Evolutionary conservation across 164 flowering plant genomes (phyloP), one percentile per base, ranked within the genome.

Genomic region (Liquidambar formosana): DNA sequence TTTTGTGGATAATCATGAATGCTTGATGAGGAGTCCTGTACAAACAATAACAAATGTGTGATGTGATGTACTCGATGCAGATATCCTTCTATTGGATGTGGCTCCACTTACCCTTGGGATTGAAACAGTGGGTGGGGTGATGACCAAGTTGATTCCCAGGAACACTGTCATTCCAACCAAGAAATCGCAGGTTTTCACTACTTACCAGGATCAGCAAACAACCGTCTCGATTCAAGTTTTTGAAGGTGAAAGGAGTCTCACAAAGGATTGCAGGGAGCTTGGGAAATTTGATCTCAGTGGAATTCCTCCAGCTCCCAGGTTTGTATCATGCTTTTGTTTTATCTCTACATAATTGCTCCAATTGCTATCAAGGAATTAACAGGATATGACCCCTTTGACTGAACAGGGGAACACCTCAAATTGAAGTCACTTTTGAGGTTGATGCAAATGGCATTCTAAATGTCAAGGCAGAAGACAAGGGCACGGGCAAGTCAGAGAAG

Each of bases 171-270:
- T 92, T 73, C 97, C 97, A 43, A 91, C 97, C 71, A 90, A 91
- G 83, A 93, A 91, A 75, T 93, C 98, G 25, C 96, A 93, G 73
- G 94, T 89, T 70, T 93, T 93, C 85, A 88, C 96, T 1, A 93
- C 98, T 23, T 89, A 91, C 78, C 94, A 91, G 79, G 98, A 93
- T 75, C 94, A 91, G 79, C 97, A 93, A 83, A 90, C 96, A n/a
- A 85, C 86, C 0, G 97, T 93, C 68, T 86, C 96, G 57, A 92
- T 93, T 77, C 91, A 89, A 93, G 97, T 93, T 66, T 93, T 88
- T 71, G 96, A 93, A 79, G 96, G 96, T 76, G 98, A 93, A 78
- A 88, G 98, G 80, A 91, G 94, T 85, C 84, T 93, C 21, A 91
- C 94, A n/a, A 92, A 89, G 76, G 97, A 92, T 58, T 88, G 93